A percentile compares a stretch with the other conserved stretches of the same genome.
Conservation (phyloP, 768 basidiomycete species). For the Hemileccinum rubropunctum region DNA sequence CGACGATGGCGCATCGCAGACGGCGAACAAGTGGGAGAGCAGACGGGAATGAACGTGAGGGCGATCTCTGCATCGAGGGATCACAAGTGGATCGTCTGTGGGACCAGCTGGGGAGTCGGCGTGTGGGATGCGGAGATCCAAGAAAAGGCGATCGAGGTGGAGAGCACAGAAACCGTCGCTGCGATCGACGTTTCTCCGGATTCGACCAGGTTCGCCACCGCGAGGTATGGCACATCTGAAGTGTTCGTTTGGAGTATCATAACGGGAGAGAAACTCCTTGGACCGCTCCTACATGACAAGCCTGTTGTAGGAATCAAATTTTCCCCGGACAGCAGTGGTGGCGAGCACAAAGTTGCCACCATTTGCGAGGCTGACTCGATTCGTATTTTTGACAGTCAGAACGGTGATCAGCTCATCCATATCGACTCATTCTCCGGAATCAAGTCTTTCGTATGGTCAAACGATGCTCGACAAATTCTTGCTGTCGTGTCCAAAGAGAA, state of each 20-base stretch:
- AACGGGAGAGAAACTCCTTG: neutral
- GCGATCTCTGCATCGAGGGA: neutral
- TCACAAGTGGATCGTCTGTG: neutral
- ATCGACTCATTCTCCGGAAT: neutral
- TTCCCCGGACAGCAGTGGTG: neutral
- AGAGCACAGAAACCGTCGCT: neutral
- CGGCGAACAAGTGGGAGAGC: neutral
- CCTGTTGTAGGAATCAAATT: neutral
- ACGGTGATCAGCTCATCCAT: neutral
- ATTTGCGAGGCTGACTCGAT: neutral
- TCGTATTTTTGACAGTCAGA: neutral
- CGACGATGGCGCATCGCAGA: neutral
- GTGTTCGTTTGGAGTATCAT: neutral
- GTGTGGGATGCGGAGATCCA: neutral
- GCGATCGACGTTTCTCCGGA: neutral
- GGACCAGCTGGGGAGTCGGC: neutral
- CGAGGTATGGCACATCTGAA: neutral
- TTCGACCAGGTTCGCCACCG: slow-evolving; percentile 2
- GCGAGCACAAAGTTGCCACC: neutral
- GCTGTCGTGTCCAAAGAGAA: neutral
- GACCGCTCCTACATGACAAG: neutral
- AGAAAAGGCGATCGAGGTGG: neutral
- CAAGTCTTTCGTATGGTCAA: slow-evolving; percentile 4
- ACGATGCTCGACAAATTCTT: neutral
- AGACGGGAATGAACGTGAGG: neutral